A percentile compares a stretch with the other conserved stretches of the same genome.
phyloP scores from a whole-genome alignment of 768 basidiomycete genomes.

The Mycena sanguinolenta region DNA sequence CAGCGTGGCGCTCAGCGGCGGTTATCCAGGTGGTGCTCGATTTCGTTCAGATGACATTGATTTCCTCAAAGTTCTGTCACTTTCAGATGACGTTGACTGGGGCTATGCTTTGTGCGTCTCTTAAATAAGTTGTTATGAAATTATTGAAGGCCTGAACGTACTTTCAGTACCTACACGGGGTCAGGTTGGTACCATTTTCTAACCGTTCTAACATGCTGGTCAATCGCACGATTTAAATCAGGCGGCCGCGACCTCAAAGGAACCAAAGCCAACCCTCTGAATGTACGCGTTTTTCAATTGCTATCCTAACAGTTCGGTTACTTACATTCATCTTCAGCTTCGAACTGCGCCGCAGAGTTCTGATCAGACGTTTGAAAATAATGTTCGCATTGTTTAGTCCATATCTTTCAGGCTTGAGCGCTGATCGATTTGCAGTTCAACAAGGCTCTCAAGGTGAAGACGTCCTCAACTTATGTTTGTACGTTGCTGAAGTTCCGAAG shows the following conservation, averaged over 20 bases:
- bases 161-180: conserved; percentile 81
- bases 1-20: conserved; percentile 90
- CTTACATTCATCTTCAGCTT: conserved; percentile 61
- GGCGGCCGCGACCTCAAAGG: conserved; percentile 92
- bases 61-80: too few species aligned
- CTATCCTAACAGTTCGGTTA: neutral
- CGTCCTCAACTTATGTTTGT: neutral
- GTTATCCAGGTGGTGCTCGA: conserved; percentile 92
- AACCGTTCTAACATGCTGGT: neutral
- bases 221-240: conserved; percentile 38
- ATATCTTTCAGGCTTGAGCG: neutral
- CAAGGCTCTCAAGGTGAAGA: conserved; percentile 70
- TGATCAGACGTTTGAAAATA: conserved; percentile 85
- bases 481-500: neutral
- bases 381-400: conserved; percentile 45
- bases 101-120: too few species aligned
- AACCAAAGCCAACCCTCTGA: conserved; percentile 85
- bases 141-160: neutral
- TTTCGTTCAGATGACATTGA: conserved; percentile 32
- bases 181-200: conserved; percentile 62
- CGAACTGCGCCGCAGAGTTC: conserved; percentile 90
- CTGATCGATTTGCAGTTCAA: conserved; percentile 63
- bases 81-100: too few species aligned
- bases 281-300: conserved; percentile 61
- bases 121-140: too few species aligned